Evolutionary conservation across 257 asterid species (phyloP).

Genomic region (Haberlea rhodopensis): DNA sequence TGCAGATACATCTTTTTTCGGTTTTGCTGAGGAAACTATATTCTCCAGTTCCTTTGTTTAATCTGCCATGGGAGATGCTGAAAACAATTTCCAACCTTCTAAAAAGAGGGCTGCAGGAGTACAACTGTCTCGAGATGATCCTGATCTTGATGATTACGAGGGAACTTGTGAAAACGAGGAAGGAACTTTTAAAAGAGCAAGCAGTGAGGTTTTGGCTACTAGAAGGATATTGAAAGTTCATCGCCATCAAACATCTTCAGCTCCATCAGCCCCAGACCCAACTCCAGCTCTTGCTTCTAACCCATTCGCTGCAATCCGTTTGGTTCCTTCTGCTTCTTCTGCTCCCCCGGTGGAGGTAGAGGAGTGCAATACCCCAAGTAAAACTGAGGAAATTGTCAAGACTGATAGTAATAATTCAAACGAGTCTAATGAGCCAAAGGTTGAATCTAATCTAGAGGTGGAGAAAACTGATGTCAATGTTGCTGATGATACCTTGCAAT

Average conservation of each 20-base stretch:
- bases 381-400: constrained; percentile 30
- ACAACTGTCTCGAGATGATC: constrained; percentile 77
- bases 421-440: constrained; percentile 30
- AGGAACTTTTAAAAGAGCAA: constrained; percentile 83
- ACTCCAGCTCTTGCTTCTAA: constrained; percentile 43
- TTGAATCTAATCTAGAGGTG: constrained; percentile 24
- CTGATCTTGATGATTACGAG: constrained; percentile 73
- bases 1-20: constrained; percentile 29
- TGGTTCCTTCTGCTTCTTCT: constrained; percentile 48
- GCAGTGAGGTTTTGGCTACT: constrained; percentile 76
- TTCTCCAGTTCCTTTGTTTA: constrained; percentile 11
- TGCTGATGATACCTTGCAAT: constrained; percentile 10
- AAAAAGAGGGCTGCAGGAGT: constrained; percentile 90
- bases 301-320: constrained; percentile 68
- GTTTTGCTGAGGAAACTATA: constrained; percentile 9
- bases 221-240: constrained; percentile 88
- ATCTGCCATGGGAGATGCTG: constrained; percentile 72
- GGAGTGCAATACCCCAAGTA: constrained; percentile 21
- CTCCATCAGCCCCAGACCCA: constrained; percentile 42
- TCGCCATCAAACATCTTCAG: constrained; percentile 47
- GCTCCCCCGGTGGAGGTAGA: constrained; percentile 28
- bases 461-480: constrained; percentile 30
- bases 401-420: constrained; percentile 19
- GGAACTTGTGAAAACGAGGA: constrained; percentile 54
- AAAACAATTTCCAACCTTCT: constrained; percentile 57